Conservation (phyloP, 371 early-diverging fungal genomes). For the Thermomucor indicae-seudaticae region DNA sequence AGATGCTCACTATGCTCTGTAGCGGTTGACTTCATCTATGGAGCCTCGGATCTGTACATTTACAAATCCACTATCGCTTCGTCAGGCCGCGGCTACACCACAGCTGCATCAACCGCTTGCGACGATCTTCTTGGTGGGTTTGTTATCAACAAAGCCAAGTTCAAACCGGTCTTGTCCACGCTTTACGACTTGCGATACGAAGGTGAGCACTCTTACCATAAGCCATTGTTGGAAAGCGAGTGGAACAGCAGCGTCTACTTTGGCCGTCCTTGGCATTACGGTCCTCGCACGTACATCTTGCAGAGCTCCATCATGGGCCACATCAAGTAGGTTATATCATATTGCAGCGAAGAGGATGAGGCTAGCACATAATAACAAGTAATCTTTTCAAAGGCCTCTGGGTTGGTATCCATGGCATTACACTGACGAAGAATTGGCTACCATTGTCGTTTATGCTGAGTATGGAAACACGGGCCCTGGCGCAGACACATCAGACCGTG, state of each 20-base stretch:
- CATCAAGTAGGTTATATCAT: conserved; percentile 4
- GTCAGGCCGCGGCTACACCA: conserved; percentile 4
- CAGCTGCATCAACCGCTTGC: background rate
- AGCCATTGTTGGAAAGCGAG: background rate
- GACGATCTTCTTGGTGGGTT: conserved; percentile 5
- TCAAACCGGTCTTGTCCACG: conserved; percentile 6
- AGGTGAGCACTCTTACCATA: conserved; percentile 7
- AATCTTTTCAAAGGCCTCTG: background rate
- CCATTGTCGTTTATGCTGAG: conserved; percentile 3
- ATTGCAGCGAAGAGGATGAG: background rate
- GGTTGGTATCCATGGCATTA: conserved; percentile 9
- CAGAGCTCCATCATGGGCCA: conserved; percentile 6
- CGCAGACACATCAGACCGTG: conserved; percentile 7
- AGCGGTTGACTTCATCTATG: conserved; percentile 12
- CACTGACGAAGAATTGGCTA: conserved; percentile 6
- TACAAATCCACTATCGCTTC: conserved; percentile 8
- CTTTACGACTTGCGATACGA: conserved; percentile 11
- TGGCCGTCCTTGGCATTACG: conserved; percentile 11
- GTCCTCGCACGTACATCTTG: conserved; percentile 2
- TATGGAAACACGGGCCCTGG: conserved; percentile 11
- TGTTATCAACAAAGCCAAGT: conserved; percentile 3
- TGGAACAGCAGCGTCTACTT: background rate
- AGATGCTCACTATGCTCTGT: background rate
- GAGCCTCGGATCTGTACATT: conserved; percentile 4
- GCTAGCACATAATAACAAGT: background rate